Base-by-base conservation (phyloP, 2,329 filamentous ascomycete species). In the Fusarium devonianum region DNA sequence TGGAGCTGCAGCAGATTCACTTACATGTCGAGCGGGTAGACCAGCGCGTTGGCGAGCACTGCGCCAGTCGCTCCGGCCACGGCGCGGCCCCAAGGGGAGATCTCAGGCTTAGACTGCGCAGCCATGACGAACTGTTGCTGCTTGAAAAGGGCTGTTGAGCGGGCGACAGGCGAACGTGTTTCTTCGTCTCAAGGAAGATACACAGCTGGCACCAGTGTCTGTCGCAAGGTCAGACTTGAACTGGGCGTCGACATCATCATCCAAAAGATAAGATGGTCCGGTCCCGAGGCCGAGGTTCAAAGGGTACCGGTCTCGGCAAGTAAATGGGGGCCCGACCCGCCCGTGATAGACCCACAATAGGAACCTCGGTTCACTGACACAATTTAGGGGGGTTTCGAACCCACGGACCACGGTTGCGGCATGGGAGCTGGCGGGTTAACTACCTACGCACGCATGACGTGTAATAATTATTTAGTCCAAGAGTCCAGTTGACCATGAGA, bases 1-100 rank as follows among this genome's bases (percentile, higher is more conserved):
- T 4, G 19, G n/a, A 10, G 7, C 28, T 8, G 12, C 17, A 36
- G 25, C n/a, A 41, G 32, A 18, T 34, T 29, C 38, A 75, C 89
- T 78, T 79, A 96, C 92, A 99, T 92, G 74, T 99, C 94, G 53
- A 99, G 81, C 35, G 94, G 94, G 73, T 99, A 99, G 49, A 97
- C 93, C 56, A 97, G 77, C 33, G 92, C 89, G 78, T 99, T 99
- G 49, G 94, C 94, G 51, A 99, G 80, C 26, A 97, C 91, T 35
- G 94, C 94, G 54, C 94, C 94, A 14, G 90, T 90, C 41, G 94
- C 91, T 66, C 94, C 94, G 56, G 94, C 93, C 60, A 96, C 85
- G 44, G 94, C 94, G 69, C 88, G 87, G 44, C 92, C 93, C 93
- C 93, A 97, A 44, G 94, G 90, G 30, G 94, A 92, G 51, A 97